phyloP scores from a whole-genome alignment of 2,329 filamentous ascomycete genomes.

The Rhinocladiella similis region DNA sequence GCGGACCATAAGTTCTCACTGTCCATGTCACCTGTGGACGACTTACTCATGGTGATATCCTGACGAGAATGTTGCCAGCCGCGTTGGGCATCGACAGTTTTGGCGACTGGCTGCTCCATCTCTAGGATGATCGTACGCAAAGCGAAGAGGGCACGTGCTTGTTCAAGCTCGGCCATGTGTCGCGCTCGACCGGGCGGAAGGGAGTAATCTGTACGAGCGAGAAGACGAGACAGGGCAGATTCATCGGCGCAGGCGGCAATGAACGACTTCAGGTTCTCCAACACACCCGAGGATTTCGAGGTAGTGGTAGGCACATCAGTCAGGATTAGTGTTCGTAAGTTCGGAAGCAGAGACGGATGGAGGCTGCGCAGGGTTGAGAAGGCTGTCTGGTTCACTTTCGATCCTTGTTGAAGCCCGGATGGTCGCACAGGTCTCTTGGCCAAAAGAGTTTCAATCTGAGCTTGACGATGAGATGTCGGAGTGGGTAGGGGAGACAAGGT shows the following conservation, averaged over 20 bases:
- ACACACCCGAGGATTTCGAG: conserved; percentile 42
- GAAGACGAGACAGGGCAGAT: conserved; percentile 51
- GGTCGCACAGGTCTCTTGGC: conserved; percentile 35
- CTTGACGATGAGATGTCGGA: conserved; percentile 27
- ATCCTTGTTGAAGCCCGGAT: not conserved
- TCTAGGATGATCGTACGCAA: conserved; percentile 59
- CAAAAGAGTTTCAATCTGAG: conserved; percentile 40
- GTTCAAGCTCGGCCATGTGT: conserved; percentile 48
- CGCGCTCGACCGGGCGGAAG: conserved; percentile 58
- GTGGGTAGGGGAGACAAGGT: conserved; percentile 1
- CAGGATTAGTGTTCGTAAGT: conserved; percentile 55
- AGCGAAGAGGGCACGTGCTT: conserved; percentile 55
- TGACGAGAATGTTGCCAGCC: conserved; percentile 45
- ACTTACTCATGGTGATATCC: conserved; percentile 50
- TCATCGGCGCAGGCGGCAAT: conserved; percentile 60
- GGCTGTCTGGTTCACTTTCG: conserved; percentile 30
- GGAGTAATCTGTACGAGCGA: conserved; percentile 58
- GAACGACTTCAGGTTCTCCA: conserved; percentile 52
- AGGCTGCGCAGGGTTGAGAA: conserved; percentile 39
- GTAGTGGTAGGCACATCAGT: conserved; percentile 55
- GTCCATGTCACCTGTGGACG: conserved; percentile 60
- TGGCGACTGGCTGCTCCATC: conserved; percentile 40
- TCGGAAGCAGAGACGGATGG: conserved; percentile 57
- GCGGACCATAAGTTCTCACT: conserved; percentile 61
- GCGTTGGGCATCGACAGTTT: conserved; percentile 7